Base-by-base conservation (phyloP, 257 asterid genomes). In the Hygrophila difformis region DNA sequence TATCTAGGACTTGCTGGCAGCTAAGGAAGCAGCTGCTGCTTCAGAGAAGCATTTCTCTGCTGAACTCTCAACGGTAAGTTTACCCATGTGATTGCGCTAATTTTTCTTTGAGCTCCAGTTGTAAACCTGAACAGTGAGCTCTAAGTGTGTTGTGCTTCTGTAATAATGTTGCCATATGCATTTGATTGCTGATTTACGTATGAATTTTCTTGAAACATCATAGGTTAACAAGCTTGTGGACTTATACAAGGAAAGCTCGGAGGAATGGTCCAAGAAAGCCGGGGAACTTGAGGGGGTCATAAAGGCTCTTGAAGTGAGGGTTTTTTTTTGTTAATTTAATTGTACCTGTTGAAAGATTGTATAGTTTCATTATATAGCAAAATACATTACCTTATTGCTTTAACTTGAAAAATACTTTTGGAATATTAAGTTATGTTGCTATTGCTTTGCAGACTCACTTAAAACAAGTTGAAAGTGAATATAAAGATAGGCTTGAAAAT, bases 191-290 rank as follows among this genome's bases (percentile, higher is more conserved):
- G 55, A 22, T 63, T 39, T 35, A 23, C 37, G 43, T 46, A 41
- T 44, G 31, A 35, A 22, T 34, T 14, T 35, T 15, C 36, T 29
- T 35, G 39, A 20, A 18, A 53, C 33, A 20, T 5, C 19, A 40
- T 53, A 74, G 83, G 69, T 77, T 35, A 73, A 73, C 55, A 86
- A 80, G 71, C 98, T 91, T 33, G 79, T 66, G 56, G 94, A 86
- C 35, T 55, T 91, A 43, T 86, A 86, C 49, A 91, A 91, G 74
- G 94, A 85, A 76, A 91, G 89, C 46, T 79, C 96, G 0, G 93
- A 78, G 53, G 95, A 85, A 54, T 91, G 96, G 96, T 79, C 98
- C 40, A 86, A 86, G 71, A 91, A 86, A 77, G 96, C 96, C 18
- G 91, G 82, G 39, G 96, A 86, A 42, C 98, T 91, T 37, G 96